Evolutionary conservation across 495 filamentous ascomycete genomes (phyloP), one percentile per base, ranked within the genome.

Genomic region (Xylaria flabelliformis): DNA sequence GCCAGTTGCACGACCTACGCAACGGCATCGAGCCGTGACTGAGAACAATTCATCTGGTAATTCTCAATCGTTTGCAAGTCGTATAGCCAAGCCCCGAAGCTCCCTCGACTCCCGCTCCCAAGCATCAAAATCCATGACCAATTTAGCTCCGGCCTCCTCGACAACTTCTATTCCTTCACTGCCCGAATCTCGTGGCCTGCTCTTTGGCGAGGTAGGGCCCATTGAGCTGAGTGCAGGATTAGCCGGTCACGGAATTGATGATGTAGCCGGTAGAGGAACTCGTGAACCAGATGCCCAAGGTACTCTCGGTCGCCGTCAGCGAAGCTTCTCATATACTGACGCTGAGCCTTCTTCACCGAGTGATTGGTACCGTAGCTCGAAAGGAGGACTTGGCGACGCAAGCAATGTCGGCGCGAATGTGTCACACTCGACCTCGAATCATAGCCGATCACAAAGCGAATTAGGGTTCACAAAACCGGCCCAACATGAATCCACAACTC

Each of bases 201-300:
- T 89, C 1, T 89, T 89, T 75, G 87, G 87, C 41, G 87, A 89
- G 73, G 83, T 88, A 69, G 74, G 82, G 7, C 83, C 83, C 36
- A 79, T 81, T 26, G 81, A 83, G 67, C 80, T 77, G 63, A 78
- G 82, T 75, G 73, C 79, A 7, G 74, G 75, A 42, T 75, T 82
- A 32, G 81, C 80, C 36, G 86, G 85, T 0, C 87, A 85, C 74
- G 87, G 87, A 32, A 88, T 89, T 64, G 80, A 84, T 65, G 75
- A 71, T 42, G 39, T 59, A 34, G 78, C 81, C 42, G 75, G 79
- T 21, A 77, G 84, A 70, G 78, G 83, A 75, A 84, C 82, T 9
- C 85, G 85, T n/a, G 87, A 87, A 15, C 83, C 86, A 5, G 83
- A 78, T 72, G 53, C 84, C 42, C 76, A 80, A 21, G 78, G 79